Conservation (phyloP, 139 green algal species). For the Deuterostichococcus epilithicus region DNA sequence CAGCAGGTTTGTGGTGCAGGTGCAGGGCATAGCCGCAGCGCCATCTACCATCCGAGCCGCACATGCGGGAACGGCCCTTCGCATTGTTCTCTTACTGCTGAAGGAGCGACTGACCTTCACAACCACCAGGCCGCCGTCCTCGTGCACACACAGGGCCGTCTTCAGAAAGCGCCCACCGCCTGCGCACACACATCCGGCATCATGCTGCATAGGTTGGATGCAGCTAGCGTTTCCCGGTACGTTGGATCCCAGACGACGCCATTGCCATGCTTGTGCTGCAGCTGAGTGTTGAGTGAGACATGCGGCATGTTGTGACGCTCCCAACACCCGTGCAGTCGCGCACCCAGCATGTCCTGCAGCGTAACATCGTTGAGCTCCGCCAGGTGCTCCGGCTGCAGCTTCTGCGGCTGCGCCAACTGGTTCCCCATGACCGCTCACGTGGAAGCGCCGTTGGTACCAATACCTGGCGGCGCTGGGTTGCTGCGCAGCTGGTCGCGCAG, state of each 20-base stretch:
- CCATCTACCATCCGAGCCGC: no score
- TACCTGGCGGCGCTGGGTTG: no score
- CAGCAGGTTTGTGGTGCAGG: background rate
- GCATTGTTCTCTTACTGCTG: conserved; percentile 1
- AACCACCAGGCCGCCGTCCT: conserved; percentile 86
- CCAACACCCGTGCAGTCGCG: background rate
- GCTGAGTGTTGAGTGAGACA: no score
- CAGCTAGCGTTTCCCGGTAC: no score
- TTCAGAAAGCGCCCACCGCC: conserved; percentile 83
- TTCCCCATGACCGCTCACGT: conserved; percentile 30
- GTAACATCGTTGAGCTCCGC: conserved; percentile 65
- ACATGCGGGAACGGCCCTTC: no score
- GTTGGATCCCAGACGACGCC: no score
- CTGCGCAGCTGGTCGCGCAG: no score
- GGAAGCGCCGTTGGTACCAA: no score
- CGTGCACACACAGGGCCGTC: conserved; percentile 82
- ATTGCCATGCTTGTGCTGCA: no score
- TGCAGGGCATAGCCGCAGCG: no score
- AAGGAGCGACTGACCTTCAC: conserved; percentile 86
- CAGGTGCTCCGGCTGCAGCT: conserved; percentile 41
- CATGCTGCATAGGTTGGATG: no score
- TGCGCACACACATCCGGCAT: conserved; percentile 25
- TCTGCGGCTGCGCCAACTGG: conserved; percentile 42
- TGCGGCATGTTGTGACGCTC: no score
- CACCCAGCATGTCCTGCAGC: conserved; percentile 67